Evolutionary conservation across 306 rosid species (phyloP), one percentile per base, ranked within the genome.

Genomic region (Pueraria montana): DNA sequence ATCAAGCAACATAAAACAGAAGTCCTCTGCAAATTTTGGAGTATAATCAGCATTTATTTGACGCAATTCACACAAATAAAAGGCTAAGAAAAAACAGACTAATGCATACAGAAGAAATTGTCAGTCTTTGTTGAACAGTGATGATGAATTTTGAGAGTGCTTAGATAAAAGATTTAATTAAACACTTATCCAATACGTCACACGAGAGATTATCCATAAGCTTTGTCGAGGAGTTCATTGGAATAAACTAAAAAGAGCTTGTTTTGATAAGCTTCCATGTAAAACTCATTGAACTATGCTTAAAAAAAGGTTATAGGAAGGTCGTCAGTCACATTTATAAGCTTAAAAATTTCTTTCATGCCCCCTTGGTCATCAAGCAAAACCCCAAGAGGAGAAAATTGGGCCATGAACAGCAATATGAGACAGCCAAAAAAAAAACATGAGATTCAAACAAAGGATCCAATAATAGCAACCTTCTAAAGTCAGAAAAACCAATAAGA

Each of bases 1-100:
- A 23, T 91, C 75, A 95, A 48, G 36, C 87, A 85, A 75, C 91
- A 82, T 34, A 95, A 11, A 55, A 90, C 93, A 76, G 83, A 88
- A 40, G 80, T 26, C 69, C 67, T 77, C 98, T 91, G 79, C 79
- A 80, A 14, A 74, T 76, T 34, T 67, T 61, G 62, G 43, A 79
- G 23, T 40, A 43, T n/a, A 27, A 63, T 61, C 67, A 76, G 42
- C 26, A 52, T 72, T 71, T 17, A 56, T 64, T 32, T 59, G 14
- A 71, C 26, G 7, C 62, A 48, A 77, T 59, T 50, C 23, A 11
- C 26, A 72, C 69, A 66, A 30, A 72, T 21, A n/a, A 77, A 76
- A 49, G 13, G 4, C 53, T 45, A 66, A 48, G 8, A 21, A 4
- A 76, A 81, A 68, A 12, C 72, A 62, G 20, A 17, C n/a, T 23